Evolutionary conservation across 108 stramenopile genomes (phyloP).

Genomic region (Skeletonema potamos): DNA sequence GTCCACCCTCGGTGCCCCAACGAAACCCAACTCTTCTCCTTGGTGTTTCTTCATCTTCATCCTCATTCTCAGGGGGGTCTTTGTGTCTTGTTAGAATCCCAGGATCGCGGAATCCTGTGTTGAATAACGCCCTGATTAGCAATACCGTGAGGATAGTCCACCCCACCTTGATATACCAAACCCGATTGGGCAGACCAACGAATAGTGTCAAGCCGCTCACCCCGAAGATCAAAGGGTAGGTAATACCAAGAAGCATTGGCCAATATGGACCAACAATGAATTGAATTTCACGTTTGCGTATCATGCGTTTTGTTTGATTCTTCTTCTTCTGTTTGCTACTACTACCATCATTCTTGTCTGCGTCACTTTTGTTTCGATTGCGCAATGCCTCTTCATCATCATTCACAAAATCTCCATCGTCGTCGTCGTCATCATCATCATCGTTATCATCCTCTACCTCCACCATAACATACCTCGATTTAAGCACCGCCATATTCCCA

Average conservation of each 20-base stretch:
- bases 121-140: slow-evolving; percentile 35
- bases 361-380: slow-evolving; percentile 8
- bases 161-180: slow-evolving; percentile 32
- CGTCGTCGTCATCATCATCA: slow-evolving; percentile 37
- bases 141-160: slow-evolving; percentile 50
- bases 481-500: slow-evolving; percentile 87
- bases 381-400: slow-evolving; percentile 26
- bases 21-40: slow-evolving; percentile 38
- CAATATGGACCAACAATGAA: slow-evolving; percentile 89
- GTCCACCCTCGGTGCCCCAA: slow-evolving; percentile 22
- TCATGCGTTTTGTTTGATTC: slow-evolving; percentile 10
- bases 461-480: slow-evolving; percentile 64
- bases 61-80: slow-evolving; percentile 25
- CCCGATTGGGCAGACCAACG: slow-evolving; percentile 40
- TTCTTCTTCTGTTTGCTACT: background rate
- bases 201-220: slow-evolving; percentile 49
- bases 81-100: slow-evolving; percentile 43
- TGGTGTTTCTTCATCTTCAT: slow-evolving; percentile 10
- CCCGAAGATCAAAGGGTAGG: slow-evolving; percentile 85
- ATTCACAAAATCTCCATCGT: slow-evolving; percentile 37
- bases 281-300: slow-evolving; percentile 48
- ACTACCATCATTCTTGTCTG: background rate
- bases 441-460: slow-evolving; percentile 63
- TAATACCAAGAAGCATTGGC: slow-evolving; percentile 89
- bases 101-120: slow-evolving; percentile 54